Evolutionary conservation across 371 early-diverging fungal species (phyloP).

Genomic region (Thermomucor indicae-seudaticae): DNA sequence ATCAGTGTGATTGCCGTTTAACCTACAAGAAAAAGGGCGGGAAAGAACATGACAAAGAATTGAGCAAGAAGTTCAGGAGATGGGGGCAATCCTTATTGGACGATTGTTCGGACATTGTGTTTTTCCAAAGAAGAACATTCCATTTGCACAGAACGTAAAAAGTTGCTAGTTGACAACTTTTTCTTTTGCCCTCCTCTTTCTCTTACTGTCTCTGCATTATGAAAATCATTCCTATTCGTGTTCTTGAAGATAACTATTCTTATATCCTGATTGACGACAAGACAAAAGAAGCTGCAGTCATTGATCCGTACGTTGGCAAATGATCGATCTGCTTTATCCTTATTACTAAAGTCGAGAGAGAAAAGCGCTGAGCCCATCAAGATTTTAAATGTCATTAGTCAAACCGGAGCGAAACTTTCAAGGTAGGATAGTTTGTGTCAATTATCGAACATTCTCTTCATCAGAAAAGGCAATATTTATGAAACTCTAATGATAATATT

Average conservation of each 20-base stretch:
- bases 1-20: neutral
- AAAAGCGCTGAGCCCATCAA: conserved; percentile 48
- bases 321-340: neutral
- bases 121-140: no score
- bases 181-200: neutral
- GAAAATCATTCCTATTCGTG: conserved; percentile 26
- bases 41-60: no score
- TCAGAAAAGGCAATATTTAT: no score
- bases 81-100: no score
- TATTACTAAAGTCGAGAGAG: neutral
- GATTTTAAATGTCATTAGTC: conserved; percentile 35
- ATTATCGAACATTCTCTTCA: conserved; percentile 6
- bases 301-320: conserved; percentile 53
- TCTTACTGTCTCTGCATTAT: neutral
- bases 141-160: no score
- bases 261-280: conserved; percentile 74
- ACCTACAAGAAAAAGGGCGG: no score
- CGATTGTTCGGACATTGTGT: no score
- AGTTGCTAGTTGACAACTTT: neutral
- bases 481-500: conserved; percentile 2
- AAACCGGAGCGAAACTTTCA: conserved; percentile 47
- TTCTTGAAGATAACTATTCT: conserved; percentile 50
- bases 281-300: conserved; percentile 55
- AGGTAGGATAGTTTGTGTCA: conserved; percentile 20
- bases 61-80: no score